A percentile compares a stretch with the other conserved stretches of the same genome.
phyloP scores from a whole-genome alignment of 2,329 filamentous ascomycete species.

The Colletotrichum noveboracense region DNA sequence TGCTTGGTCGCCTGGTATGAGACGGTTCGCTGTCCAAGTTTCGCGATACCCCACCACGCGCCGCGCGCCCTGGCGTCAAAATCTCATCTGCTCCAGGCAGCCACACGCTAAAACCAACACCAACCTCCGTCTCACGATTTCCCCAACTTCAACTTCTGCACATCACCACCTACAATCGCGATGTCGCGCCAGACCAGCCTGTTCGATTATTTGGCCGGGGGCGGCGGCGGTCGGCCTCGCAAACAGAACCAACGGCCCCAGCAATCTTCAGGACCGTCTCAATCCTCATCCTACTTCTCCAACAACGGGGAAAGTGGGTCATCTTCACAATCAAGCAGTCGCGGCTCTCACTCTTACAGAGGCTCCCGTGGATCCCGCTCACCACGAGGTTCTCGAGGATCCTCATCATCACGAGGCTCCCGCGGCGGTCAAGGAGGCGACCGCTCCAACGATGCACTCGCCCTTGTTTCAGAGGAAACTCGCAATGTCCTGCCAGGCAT shows the following conservation, averaged over 20 bases:
- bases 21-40: too few species aligned
- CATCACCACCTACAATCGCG: not conserved
- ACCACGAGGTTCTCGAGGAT: not conserved
- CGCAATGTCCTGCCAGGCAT: slow-evolving; percentile 50
- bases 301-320: not conserved
- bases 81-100: not conserved
- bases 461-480: slow-evolving; percentile 50
- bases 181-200: slow-evolving; percentile 5
- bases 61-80: not conserved
- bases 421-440: not conserved
- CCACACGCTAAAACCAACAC: not conserved
- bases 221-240: not conserved
- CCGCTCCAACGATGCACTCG: not conserved
- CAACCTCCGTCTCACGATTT: not conserved
- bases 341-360: not conserved
- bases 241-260: slow-evolving; percentile 6
- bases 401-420: not conserved
- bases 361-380: not conserved
- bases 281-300: not conserved
- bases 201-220: not conserved
- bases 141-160: not conserved
- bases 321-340: not conserved
- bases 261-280: not conserved
- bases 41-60: not conserved
- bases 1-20: not conserved